These are phyloP conservation scores for Canavalia ensiformis DNA, from an alignment of 306 rosid genomes.

Conservation along the genomic window DNA sequence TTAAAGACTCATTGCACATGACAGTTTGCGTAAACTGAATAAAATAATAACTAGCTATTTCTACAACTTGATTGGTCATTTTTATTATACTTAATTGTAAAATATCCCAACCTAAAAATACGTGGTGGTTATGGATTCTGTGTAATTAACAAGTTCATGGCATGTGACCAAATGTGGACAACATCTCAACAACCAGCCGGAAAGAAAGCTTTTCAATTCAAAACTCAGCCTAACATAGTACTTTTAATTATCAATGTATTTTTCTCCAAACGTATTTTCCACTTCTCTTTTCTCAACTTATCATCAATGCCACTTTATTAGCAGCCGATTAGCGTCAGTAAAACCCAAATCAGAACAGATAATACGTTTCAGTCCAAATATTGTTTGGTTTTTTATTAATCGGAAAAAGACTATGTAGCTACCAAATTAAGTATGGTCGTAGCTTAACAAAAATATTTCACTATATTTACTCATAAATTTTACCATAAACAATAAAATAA, in stretches of 20 bases:
- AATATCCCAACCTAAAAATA: neutral
- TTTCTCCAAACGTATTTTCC: neutral
- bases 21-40: neutral
- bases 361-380: slow-evolving; percentile 10
- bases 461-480: neutral
- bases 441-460: neutral
- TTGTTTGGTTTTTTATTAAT: neutral
- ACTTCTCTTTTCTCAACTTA: neutral
- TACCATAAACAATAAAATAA: neutral
- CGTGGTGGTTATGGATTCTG: slow-evolving; percentile 47
- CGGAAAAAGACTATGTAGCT: slow-evolving; percentile 16
- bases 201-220: slow-evolving; percentile 16
- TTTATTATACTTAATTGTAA: neutral
- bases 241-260: neutral
- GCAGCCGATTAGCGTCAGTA: slow-evolving; percentile 50
- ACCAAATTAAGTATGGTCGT: neutral
- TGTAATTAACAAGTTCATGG: slow-evolving; percentile 50
- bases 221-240: neutral
- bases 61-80: neutral
- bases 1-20: slow-evolving; percentile 34
- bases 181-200: slow-evolving; percentile 50
- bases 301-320: slow-evolving; percentile 49
- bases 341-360: slow-evolving; percentile 17
- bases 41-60: neutral
- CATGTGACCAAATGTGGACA: slow-evolving; percentile 60